These are phyloP conservation scores for Aristolochia californica DNA, from an alignment of 164 flowering plant species.

Conservation along the genomic window DNA sequence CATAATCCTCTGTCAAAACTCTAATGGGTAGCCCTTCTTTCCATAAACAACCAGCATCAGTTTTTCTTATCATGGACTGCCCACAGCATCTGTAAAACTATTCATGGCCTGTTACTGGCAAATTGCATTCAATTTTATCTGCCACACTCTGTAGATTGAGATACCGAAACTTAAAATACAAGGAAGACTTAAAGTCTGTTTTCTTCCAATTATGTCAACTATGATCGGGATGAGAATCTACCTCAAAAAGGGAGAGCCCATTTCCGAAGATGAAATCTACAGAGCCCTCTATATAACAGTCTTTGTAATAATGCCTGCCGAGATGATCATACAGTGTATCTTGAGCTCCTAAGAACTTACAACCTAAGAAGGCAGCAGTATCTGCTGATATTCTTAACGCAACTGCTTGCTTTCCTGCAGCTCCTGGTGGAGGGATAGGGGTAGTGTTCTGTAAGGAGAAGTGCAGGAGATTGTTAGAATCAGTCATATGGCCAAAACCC, in stretches of 20 bases:
- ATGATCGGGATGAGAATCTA: slow-evolving; percentile 9
- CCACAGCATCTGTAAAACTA: no score
- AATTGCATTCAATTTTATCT: no score
- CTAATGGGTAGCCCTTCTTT: no score
- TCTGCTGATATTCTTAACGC: slow-evolving; percentile 93
- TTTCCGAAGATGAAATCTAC: slow-evolving; percentile 97
- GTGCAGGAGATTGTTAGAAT: neutral
- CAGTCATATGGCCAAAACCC: neutral
- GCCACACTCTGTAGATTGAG: no score
- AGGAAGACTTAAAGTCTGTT: no score
- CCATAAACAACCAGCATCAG: no score
- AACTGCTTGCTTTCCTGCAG: slow-evolving; percentile 84
- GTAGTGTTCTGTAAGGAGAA: slow-evolving; percentile 58
- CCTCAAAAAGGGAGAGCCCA: slow-evolving; percentile 90
- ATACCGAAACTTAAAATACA: no score
- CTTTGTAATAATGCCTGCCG: slow-evolving; percentile 95
- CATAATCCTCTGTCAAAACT: no score
- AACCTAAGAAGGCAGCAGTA: slow-evolving; percentile 81
- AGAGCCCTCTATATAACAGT: slow-evolving; percentile 95
- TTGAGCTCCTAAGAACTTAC: slow-evolving; percentile 86
- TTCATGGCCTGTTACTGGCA: no score
- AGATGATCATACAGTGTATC: slow-evolving; percentile 92
- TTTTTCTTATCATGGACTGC: no score
- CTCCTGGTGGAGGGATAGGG: slow-evolving; percentile 81
- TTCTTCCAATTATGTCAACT: no score